Evolutionary conservation across 2,329 filamentous ascomycete species (phyloP).

Genomic region (Thermothelomyces thermophilus): DNA sequence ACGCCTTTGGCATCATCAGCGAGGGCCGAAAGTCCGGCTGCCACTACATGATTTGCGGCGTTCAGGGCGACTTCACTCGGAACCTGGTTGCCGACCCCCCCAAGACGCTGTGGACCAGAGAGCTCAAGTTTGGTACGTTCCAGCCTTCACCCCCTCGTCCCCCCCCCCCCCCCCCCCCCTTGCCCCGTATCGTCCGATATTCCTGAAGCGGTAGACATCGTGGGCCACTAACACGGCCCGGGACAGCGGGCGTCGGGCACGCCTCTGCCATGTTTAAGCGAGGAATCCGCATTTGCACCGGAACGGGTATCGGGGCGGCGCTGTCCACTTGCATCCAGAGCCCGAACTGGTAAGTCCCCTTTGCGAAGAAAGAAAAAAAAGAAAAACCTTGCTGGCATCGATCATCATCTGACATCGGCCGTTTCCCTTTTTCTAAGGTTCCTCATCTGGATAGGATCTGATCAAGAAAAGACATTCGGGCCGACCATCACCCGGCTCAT

Average conservation of each 20-base stretch:
- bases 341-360: conserved; percentile 29
- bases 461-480: conserved; percentile 37
- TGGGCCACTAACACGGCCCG: conserved; percentile 8
- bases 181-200: not conserved
- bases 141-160: not conserved
- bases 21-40: conserved; percentile 31
- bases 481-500: conserved; percentile 35
- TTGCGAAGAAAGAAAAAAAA: not conserved
- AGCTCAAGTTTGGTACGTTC: conserved; percentile 35
- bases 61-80: conserved; percentile 37
- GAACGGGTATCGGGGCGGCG: conserved; percentile 36
- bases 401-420: not conserved
- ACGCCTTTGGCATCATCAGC: conserved; percentile 38
- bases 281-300: conserved; percentile 37
- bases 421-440: conserved; percentile 25
- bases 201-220: not conserved
- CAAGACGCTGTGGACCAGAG: conserved; percentile 35
- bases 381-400: not conserved
- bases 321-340: conserved; percentile 38
- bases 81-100: conserved; percentile 35
- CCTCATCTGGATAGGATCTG: conserved; percentile 38
- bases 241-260: conserved; percentile 35
- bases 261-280: conserved; percentile 38
- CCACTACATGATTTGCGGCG: conserved; percentile 39
- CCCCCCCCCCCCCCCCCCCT: not conserved